Evolutionary conservation across 805 yeast genomes (phyloP).

Genomic region (Metschnikowia bowlesiae): DNA sequence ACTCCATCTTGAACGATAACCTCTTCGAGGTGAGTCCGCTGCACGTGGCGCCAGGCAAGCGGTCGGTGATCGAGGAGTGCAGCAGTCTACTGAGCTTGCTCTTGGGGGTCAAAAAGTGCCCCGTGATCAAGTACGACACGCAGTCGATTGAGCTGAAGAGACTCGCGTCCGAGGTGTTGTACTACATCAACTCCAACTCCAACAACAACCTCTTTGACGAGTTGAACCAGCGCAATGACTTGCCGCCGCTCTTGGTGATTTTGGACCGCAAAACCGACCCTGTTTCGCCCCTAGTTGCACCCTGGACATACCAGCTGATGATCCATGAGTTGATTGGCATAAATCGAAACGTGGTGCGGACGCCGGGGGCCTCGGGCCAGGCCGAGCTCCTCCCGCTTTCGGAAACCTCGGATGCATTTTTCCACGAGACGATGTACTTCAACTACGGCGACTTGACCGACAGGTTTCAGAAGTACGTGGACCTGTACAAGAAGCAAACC

Average conservation of each 20-base stretch:
- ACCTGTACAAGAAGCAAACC: constrained; percentile 74
- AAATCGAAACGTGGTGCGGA: constrained; percentile 70
- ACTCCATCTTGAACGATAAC: constrained; percentile 65
- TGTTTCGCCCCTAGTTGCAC: constrained; percentile 82
- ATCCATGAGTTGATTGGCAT: constrained; percentile 89
- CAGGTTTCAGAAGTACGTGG: constrained; percentile 77
- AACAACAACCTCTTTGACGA: constrained; percentile 63
- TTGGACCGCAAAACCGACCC: constrained; percentile 89
- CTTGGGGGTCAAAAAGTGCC: constrained; percentile 71
- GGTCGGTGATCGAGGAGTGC: constrained; percentile 31
- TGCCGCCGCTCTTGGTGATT: constrained; percentile 69
- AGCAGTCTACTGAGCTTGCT: constrained; percentile 49
- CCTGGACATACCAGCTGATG: constrained; percentile 99
- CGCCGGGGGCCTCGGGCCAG: constrained; percentile 48
- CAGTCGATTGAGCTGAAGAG: constrained; percentile 61
- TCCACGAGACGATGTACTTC: constrained; percentile 71
- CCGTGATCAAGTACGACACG: constrained; percentile 72
- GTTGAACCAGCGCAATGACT: constrained; percentile 51
- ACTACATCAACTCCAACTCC: constrained; percentile 50
- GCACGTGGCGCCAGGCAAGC: constrained; percentile 25
- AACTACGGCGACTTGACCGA: constrained; percentile 96
- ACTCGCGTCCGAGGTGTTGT: constrained; percentile 62
- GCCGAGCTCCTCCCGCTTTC: constrained; percentile 34
- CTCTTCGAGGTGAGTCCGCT: constrained; percentile 42
- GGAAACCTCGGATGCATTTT: constrained; percentile 72